A percentile compares a stretch with the other conserved stretches of the same genome.
Evolutionary conservation across 306 rosid species (phyloP).

Genomic region (Alnus rubra): DNA sequence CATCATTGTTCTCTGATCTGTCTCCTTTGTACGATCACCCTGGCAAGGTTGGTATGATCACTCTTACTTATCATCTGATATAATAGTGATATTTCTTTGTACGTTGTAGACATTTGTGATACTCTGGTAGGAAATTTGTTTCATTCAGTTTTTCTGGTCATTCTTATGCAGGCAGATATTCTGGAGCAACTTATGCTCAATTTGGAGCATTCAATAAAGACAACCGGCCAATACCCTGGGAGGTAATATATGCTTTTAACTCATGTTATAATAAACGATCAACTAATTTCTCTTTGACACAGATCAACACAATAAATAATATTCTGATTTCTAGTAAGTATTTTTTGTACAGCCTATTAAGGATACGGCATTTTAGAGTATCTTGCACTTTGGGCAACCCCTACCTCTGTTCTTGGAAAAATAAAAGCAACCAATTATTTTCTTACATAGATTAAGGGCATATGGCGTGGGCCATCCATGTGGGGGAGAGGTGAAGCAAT

Average conservation of each 20-base stretch:
- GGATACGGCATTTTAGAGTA: background rate
- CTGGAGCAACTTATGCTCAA: conserved; percentile 81
- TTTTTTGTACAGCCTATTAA: background rate
- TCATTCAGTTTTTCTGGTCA: conserved; percentile 12
- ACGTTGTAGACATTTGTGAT: conserved; percentile 3
- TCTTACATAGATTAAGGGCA: background rate
- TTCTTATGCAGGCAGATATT: conserved; percentile 78
- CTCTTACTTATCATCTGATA: conserved; percentile 14
- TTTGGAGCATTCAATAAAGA: conserved; percentile 73
- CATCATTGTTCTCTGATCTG: conserved; percentile 92
- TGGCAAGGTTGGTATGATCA: conserved; percentile 69
- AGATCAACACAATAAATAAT: background rate
- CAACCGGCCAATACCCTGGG: conserved; percentile 67
- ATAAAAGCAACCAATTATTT: background rate
- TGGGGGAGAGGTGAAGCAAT: background rate
- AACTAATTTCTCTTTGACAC: background rate
- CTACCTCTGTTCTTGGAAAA: background rate
- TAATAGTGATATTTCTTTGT: conserved; percentile 4
- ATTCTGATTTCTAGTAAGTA: background rate
- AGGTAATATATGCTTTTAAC: conserved; percentile 47
- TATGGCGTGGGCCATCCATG: background rate
- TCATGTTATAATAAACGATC: conserved; percentile 7
- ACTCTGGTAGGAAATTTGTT: conserved; percentile 6
- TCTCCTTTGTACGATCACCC: conserved; percentile 90
- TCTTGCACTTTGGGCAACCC: background rate